phyloP scores from a whole-genome alignment of 2,329 filamentous ascomycete genomes.

The Paraphaeosphaeria minitans region DNA sequence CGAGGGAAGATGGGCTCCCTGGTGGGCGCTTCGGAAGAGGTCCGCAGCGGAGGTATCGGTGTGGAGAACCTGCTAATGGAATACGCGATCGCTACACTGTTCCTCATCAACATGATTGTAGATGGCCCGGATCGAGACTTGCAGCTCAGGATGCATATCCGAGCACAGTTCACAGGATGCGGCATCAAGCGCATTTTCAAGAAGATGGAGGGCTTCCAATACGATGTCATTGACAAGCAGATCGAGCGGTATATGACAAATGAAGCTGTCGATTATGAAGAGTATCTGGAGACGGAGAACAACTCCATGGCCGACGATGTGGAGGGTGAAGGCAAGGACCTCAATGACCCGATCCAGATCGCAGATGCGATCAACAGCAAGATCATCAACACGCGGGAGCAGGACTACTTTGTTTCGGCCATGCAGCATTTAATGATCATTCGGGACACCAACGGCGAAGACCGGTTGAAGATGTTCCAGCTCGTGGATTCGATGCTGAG shows the following conservation, averaged over 20 bases:
- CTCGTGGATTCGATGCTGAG: slow-evolving; percentile 98
- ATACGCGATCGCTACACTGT: slow-evolving; percentile 92
- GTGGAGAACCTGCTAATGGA: slow-evolving; percentile 99
- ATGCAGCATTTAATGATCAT: slow-evolving; percentile 95
- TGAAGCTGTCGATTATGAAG: slow-evolving; percentile 97
- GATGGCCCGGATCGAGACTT: slow-evolving; percentile 89
- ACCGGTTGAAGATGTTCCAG: slow-evolving; percentile 93
- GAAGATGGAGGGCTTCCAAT: slow-evolving; percentile 99
- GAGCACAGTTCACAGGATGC: slow-evolving; percentile 93
- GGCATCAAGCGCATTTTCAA: slow-evolving; percentile 91
- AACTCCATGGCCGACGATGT: slow-evolving; percentile 88
- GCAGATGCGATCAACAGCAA: slow-evolving; percentile 90
- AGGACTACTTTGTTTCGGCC: slow-evolving; percentile 95
- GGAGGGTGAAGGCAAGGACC: slow-evolving; percentile 85
- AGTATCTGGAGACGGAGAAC: slow-evolving; percentile 89
- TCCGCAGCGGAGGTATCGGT: slow-evolving; percentile 92
- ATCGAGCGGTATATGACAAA: slow-evolving; percentile 91
- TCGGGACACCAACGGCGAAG: slow-evolving; percentile 87
- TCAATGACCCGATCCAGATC: slow-evolving; percentile 91
- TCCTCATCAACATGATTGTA: slow-evolving; percentile 95
- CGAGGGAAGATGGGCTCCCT: slow-evolving; percentile 98
- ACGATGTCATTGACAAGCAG: slow-evolving; percentile 98
- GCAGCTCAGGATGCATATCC: slow-evolving; percentile 89
- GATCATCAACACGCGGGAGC: slow-evolving; percentile 79
- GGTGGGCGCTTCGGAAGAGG: slow-evolving; percentile 94